Percentiles rank a stretch among this genome's conserved stretches.
Evolutionary conservation across 1,284 basidiomycete species (phyloP).

Genomic region (Irpex sp.): DNA sequence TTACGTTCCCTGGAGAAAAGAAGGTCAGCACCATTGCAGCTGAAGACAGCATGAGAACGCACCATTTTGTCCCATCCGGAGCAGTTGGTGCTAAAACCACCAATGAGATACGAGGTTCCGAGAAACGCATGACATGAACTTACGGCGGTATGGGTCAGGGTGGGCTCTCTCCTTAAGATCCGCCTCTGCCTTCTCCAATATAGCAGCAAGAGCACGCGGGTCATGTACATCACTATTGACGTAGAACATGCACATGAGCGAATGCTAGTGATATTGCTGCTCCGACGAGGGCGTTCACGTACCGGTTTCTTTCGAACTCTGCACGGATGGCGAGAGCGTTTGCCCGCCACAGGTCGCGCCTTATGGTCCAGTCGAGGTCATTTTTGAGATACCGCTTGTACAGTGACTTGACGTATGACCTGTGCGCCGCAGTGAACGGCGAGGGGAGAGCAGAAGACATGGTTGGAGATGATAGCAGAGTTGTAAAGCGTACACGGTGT

Average conservation of each 20-base stretch:
- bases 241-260: constrained; percentile 1
- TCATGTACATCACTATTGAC: constrained; percentile 79
- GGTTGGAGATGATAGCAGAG: constrained; percentile 10
- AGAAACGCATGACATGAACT: constrained; percentile 30
- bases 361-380: constrained; percentile 85
- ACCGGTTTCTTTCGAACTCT: constrained; percentile 92
- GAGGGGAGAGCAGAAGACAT: constrained; percentile 30
- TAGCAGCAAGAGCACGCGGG: constrained; percentile 78
- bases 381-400: constrained; percentile 87
- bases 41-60: constrained; percentile 27
- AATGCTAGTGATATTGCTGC: background rate
- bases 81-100: constrained; percentile 58
- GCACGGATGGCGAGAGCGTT: constrained; percentile 85
- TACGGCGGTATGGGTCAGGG: constrained; percentile 91
- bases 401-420: constrained; percentile 86
- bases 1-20: constrained; percentile 62
- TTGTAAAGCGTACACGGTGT: background rate
- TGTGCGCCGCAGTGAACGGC: constrained; percentile 76
- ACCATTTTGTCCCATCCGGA: constrained; percentile 90
- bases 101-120: constrained; percentile 17
- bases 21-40: constrained; percentile 12
- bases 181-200: constrained; percentile 82
- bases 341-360: constrained; percentile 82
- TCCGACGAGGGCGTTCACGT: constrained; percentile 25
- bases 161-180: constrained; percentile 67